Evolutionary conservation across 2,329 filamentous ascomycete genomes (phyloP).

Genomic region (Grosmannia huntii): DNA sequence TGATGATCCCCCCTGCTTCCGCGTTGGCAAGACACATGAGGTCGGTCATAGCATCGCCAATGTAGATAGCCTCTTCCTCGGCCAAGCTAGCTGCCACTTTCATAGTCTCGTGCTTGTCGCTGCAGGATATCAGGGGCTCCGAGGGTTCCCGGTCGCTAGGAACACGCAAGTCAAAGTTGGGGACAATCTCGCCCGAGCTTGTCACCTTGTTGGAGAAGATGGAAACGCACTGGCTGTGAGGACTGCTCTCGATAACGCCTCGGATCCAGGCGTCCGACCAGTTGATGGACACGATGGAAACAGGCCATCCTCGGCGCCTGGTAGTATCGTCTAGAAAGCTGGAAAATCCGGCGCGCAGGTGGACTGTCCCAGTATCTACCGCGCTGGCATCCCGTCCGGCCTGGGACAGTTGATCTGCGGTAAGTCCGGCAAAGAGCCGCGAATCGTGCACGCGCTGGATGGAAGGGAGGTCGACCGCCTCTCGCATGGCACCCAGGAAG

Average conservation of each 20-base stretch:
- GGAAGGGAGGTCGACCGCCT: slow-evolving; percentile 32
- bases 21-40: slow-evolving; percentile 34
- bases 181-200: slow-evolving; percentile 26
- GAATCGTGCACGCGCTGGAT: slow-evolving; percentile 29
- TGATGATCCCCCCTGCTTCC: slow-evolving; percentile 29
- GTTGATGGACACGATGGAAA: slow-evolving; percentile 35
- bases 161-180: slow-evolving; percentile 18
- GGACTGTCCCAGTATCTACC: background rate
- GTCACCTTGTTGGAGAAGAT: slow-evolving; percentile 33
- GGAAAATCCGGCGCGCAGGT: slow-evolving; percentile 7
- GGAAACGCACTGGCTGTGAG: slow-evolving; percentile 10
- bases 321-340: slow-evolving; percentile 16
- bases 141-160: slow-evolving; percentile 8
- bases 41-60: slow-evolving; percentile 46
- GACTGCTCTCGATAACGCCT: slow-evolving; percentile 17
- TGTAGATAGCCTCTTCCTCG: slow-evolving; percentile 27
- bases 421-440: slow-evolving; percentile 31
- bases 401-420: slow-evolving; percentile 18
- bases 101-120: slow-evolving; percentile 33
- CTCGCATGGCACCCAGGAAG: slow-evolving; percentile 28
- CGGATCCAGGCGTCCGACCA: slow-evolving; percentile 17
- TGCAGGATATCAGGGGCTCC: slow-evolving; percentile 22
- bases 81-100: slow-evolving; percentile 16
- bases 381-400: slow-evolving; percentile 25
- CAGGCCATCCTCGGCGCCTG: slow-evolving; percentile 20